phyloP scores from a whole-genome alignment of 345 rosid species.

The Moricandia arvensis region DNA sequence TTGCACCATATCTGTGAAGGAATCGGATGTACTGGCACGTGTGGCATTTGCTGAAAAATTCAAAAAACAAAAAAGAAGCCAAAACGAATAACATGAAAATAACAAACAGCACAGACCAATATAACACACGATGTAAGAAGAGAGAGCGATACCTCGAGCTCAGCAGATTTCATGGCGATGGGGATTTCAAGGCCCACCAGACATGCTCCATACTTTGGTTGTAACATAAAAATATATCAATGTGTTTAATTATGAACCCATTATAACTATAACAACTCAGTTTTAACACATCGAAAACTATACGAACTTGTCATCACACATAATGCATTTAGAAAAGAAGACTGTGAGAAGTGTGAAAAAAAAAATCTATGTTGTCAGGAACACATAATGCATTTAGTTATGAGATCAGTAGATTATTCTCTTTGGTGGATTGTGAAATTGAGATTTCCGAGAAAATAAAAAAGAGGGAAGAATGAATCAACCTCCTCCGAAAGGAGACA shows the following conservation, averaged over 20 bases:
- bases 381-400: neutral
- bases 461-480: conserved; percentile 1
- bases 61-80: neutral
- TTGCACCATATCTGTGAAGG: conserved; percentile 99
- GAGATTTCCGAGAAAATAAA: conserved; percentile 12
- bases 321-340: neutral
- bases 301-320: neutral
- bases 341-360: neutral
- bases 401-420: conserved; percentile 18
- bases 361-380: neutral
- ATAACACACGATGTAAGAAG: no score
- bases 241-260: neutral
- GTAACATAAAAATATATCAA: neutral
- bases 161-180: conserved; percentile 83
- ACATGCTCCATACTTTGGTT: conserved; percentile 85
- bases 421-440: conserved; percentile 13
- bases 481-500: conserved; percentile 39
- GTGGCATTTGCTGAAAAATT: conserved; percentile 85
- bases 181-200: conserved; percentile 95
- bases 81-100: no score
- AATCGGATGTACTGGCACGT: conserved; percentile 84
- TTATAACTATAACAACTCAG: neutral
- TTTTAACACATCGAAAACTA: neutral
- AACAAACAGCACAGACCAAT: no score
- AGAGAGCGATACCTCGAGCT: conserved; percentile 68